Evolutionary conservation across 306 rosid genomes (phyloP).

Genomic region (Cicer yamashitae): DNA sequence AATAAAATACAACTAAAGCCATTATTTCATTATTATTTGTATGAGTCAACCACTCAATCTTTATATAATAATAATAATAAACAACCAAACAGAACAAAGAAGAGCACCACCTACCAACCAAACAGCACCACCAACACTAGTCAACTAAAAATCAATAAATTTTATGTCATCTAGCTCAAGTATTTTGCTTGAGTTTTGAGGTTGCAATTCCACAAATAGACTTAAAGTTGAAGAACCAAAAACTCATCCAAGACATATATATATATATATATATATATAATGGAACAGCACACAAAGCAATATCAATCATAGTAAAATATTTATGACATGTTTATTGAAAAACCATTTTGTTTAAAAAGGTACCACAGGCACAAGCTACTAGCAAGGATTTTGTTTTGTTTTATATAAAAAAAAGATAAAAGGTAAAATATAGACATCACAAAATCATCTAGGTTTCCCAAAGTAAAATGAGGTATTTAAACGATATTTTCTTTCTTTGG

Average conservation of each 20-base stretch:
- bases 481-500: background rate
- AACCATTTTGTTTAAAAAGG: background rate
- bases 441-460: background rate
- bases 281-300: conserved; percentile 43
- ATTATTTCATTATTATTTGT: conserved; percentile 30
- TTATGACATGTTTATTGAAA: background rate
- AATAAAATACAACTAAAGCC: conserved; percentile 24
- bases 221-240: background rate
- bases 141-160: conserved; percentile 14
- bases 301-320: conserved; percentile 22
- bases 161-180: conserved; percentile 36
- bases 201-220: conserved; percentile 7
- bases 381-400: background rate
- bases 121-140: conserved; percentile 48
- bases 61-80: background rate
- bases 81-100: conserved; percentile 34
- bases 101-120: background rate
- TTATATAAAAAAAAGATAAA: background rate
- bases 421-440: background rate
- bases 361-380: too few species aligned
- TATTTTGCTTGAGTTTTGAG: conserved; percentile 35
- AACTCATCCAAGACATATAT: background rate
- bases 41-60: conserved; percentile 43
- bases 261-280: background rate
- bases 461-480: background rate